These are phyloP conservation scores for Prunus padus DNA, from an alignment of 306 rosid genomes.

Conservation along the genomic window DNA sequence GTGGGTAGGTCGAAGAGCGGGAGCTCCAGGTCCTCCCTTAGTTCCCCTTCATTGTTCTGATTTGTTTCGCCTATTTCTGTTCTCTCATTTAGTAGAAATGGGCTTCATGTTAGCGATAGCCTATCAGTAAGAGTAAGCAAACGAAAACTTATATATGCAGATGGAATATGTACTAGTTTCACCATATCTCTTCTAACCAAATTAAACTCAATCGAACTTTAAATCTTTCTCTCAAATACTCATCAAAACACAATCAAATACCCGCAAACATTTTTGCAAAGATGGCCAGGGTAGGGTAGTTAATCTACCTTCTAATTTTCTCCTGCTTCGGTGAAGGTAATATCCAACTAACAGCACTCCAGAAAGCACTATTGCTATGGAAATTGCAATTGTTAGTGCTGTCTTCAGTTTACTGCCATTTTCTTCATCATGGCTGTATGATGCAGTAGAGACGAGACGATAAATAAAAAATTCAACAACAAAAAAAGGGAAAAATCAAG, in stretches of 20 bases:
- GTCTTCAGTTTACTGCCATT: conserved; percentile 3
- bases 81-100: background rate
- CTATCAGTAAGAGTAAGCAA: background rate
- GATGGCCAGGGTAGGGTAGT: background rate
- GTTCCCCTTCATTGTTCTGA: background rate
- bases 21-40: conserved; percentile 41
- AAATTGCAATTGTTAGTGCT: conserved; percentile 1
- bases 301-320: background rate
- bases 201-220: too few relatives aligned
- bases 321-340: conserved; percentile 16
- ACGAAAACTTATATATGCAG: background rate
- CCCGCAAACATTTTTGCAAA: background rate
- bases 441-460: background rate
- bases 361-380: background rate
- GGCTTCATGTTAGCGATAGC: background rate
- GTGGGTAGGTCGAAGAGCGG: conserved; percentile 40
- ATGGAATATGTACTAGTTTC: too few relatives aligned
- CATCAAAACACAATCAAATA: too few relatives aligned
- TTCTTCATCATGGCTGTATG: background rate
- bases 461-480: background rate
- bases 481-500: background rate
- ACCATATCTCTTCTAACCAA: too few relatives aligned
- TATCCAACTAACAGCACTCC: conserved; percentile 19
- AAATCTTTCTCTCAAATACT: background rate
- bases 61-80: background rate